A percentile compares a stretch with the other conserved stretches of the same genome.
phyloP scores from a whole-genome alignment of 371 early-diverging fungal genomes.

The Syncephalastrum monosporum region DNA sequence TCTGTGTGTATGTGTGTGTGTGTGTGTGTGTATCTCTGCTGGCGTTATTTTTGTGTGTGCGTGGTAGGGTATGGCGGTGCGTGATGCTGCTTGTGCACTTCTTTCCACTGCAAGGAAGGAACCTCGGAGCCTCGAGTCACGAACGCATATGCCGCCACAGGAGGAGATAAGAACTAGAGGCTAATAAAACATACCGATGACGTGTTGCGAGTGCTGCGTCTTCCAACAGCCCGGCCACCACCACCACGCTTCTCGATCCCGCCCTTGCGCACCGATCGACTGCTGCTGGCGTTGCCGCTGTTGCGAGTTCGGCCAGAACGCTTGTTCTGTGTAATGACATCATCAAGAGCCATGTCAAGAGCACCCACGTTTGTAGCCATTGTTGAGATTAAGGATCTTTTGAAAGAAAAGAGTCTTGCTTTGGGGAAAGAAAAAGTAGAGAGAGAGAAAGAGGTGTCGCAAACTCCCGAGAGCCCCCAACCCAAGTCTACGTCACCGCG shows the following conservation, averaged over 20 bases:
- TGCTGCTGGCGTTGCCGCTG: slow-evolving; percentile 16
- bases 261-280: slow-evolving; percentile 16
- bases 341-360: slow-evolving; percentile 57
- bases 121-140: too few species aligned
- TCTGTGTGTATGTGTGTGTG: too few species aligned
- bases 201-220: slow-evolving; percentile 12
- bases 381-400: slow-evolving; percentile 3
- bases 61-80: slow-evolving; percentile 5
- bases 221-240: background rate
- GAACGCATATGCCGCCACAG: too few species aligned
- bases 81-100: background rate
- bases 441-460: too few species aligned
- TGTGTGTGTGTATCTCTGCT: too few species aligned
- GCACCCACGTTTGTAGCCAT: slow-evolving; percentile 29
- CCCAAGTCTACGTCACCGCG: too few species aligned
- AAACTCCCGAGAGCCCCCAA: too few species aligned
- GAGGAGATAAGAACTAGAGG: slow-evolving; percentile 1
- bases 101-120: too few species aligned
- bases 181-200: slow-evolving; percentile 21
- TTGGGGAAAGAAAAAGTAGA: too few species aligned
- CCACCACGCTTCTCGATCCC: slow-evolving; percentile 21
- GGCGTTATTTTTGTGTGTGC: slow-evolving; percentile 4
- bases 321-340: slow-evolving; percentile 42
- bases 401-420: too few species aligned
- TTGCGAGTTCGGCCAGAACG: slow-evolving; percentile 8